Evolutionary conservation across 805 yeast species (phyloP).

Genomic region (Spathaspora passalidarum): DNA sequence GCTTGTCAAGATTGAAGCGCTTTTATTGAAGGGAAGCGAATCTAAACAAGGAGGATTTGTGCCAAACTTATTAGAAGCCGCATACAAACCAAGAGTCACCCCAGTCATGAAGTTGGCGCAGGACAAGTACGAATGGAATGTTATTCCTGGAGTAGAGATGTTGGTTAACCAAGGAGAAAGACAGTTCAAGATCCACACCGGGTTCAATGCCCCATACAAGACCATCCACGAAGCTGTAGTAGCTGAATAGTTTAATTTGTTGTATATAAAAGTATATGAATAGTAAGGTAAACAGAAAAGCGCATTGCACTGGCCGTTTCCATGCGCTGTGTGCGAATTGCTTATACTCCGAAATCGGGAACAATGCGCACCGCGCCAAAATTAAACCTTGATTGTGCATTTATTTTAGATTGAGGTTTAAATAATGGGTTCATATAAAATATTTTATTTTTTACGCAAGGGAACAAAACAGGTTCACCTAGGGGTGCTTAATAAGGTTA

Average conservation of each 20-base stretch:
- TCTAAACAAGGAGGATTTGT: slow-evolving; percentile 32
- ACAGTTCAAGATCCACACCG: slow-evolving; percentile 80
- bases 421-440: too few relatives aligned
- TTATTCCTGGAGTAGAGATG: slow-evolving; percentile 90
- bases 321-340: too few relatives aligned
- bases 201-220: slow-evolving; percentile 58
- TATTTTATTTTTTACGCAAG: too few relatives aligned
- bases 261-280: neutral
- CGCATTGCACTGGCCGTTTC: too few relatives aligned
- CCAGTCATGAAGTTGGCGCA: slow-evolving; percentile 80
- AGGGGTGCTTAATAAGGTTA: too few relatives aligned
- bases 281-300: neutral
- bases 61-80: slow-evolving; percentile 80
- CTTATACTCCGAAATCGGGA: too few relatives aligned
- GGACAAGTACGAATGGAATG: slow-evolving; percentile 64
- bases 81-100: slow-evolving; percentile 86
- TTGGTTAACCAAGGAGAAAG: slow-evolving; percentile 89
- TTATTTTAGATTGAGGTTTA: too few relatives aligned
- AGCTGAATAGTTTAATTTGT: slow-evolving; percentile 11
- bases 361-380: too few relatives aligned
- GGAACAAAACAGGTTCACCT: too few relatives aligned
- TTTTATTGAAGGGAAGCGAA: slow-evolving; percentile 41
- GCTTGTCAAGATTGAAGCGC: slow-evolving; percentile 44
- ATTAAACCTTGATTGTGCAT: too few relatives aligned
- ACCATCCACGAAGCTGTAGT: slow-evolving; percentile 61